These are phyloP conservation scores for Fraxinus sp. DNA, from an alignment of 305 asterid species.

Conservation along the genomic window DNA sequence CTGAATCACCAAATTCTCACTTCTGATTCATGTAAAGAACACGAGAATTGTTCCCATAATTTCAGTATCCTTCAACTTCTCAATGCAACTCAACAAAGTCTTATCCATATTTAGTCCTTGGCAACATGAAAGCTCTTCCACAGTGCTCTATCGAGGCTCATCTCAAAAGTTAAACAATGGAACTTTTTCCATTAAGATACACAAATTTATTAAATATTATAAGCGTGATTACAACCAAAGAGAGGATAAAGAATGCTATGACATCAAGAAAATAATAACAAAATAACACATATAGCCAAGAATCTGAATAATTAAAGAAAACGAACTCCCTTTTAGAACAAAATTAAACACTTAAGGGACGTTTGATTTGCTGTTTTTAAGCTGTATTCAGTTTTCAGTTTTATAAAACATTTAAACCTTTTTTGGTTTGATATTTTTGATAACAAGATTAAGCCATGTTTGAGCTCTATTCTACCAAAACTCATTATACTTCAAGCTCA, in stretches of 20 bases:
- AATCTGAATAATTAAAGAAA: neutral
- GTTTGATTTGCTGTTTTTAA: no score
- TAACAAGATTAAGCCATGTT: neutral
- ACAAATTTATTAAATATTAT: neutral
- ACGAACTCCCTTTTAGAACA: neutral
- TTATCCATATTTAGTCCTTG: neutral
- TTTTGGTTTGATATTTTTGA: neutral
- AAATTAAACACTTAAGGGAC: neutral
- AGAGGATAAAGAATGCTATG: neutral
- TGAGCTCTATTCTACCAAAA: neutral
- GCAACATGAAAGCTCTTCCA: neutral
- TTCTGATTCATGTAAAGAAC: neutral
- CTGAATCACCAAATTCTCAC: neutral
- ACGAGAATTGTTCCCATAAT: neutral
- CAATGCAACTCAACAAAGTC: neutral
- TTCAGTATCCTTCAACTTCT: neutral
- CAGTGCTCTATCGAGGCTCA: neutral
- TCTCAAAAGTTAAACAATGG: neutral
- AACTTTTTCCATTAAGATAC: neutral
- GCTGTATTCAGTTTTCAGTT: no score
- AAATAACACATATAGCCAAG: neutral
- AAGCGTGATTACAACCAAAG: neutral
- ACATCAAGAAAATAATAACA: neutral
- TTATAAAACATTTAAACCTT: no score
- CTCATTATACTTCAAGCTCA: neutral